A percentile compares a stretch with the other conserved stretches of the same genome.
Evolutionary conservation across 2,329 filamentous ascomycete genomes (phyloP).

Genomic region (Epichloe gansuensis): DNA sequence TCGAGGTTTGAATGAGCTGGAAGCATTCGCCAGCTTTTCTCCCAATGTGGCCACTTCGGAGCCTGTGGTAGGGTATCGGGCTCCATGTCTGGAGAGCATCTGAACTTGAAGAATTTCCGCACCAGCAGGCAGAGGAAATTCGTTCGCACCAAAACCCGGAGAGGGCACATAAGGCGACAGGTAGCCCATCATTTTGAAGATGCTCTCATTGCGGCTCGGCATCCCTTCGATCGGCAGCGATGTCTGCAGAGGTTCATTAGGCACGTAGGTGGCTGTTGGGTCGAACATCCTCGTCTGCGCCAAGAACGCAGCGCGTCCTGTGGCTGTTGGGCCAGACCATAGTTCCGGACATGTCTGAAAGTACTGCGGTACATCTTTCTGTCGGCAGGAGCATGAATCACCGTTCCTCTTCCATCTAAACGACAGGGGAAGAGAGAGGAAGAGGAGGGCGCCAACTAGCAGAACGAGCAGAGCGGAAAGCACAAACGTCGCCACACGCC

Average conservation of each 20-base stretch:
- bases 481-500: conserved; percentile 18
- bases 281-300: conserved; percentile 58
- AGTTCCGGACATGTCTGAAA: conserved; percentile 50
- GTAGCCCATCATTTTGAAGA: conserved; percentile 57
- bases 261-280: conserved; percentile 52
- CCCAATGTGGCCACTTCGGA: conserved; percentile 44
- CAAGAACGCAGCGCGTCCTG: conserved; percentile 56
- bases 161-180: conserved; percentile 59
- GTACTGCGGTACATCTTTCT: conserved; percentile 43
- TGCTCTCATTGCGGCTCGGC: conserved; percentile 45
- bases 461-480: conserved; percentile 23
- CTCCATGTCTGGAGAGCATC: conserved; percentile 63
- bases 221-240: conserved; percentile 52
- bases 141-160: conserved; percentile 61
- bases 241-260: conserved; percentile 60
- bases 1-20: conserved; percentile 40
- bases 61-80: conserved; percentile 56
- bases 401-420: conserved; percentile 9
- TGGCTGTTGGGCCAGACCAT: conserved; percentile 56
- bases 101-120: conserved; percentile 58
- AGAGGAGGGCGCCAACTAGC: conserved; percentile 26
- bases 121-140: conserved; percentile 54
- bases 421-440: conserved; percentile 22
- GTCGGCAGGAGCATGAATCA: conserved; percentile 19
- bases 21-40: conserved; percentile 42